Base-by-base conservation (phyloP, 2,329 filamentous ascomycete species). In the Monosporascus sp. region DNA sequence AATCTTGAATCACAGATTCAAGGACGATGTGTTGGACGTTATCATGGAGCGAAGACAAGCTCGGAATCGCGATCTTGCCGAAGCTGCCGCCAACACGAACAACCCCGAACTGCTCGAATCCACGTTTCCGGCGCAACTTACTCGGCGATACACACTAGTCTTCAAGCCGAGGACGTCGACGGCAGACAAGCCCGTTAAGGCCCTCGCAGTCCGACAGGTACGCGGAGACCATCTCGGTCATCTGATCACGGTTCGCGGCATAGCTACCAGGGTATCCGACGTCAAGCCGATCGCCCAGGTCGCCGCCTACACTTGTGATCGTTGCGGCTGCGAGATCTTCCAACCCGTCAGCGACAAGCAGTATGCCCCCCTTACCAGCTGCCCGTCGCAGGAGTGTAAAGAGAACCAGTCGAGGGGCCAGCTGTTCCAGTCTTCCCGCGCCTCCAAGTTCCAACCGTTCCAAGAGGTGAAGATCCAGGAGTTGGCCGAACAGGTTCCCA, bases 401-500 rank as follows among this genome's bases (percentile, higher is more conserved):
- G 80, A 82, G 56, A 97, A 97, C 72, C 91, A 96, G 70, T 84
- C 90, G 62, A 96, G 94, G 71, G 94, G 94, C 19, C 91, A 97
- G 70, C 81, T 99, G 40, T 93, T 96, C 70, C 84, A 95, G 38
- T 97, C 93, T 1, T 95, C 92, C n/a, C 84, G 94, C 64, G 94
- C 93, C 0, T 97, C 92, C 50, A 99, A 97, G 66, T 99, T 97
- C 67, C 76, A 96, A 65, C 91, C 94, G 3, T 99, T 99, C 77
- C 94, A 99, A 72, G 94, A 99, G 72, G 85, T 97, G 73, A 97
- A 97, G 76, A 91, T 99, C 53, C 94, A 99, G 73, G 94, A 99
- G 70, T 90, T 97, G 85, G 91, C 94, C n/a, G 94, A 99, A 69
- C 94, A 99, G 71, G 94, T 99, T 0, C 94, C 94, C 7, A 95